Conservation (phyloP, 129 eudicot species). For the Lactuca saligna region DNA sequence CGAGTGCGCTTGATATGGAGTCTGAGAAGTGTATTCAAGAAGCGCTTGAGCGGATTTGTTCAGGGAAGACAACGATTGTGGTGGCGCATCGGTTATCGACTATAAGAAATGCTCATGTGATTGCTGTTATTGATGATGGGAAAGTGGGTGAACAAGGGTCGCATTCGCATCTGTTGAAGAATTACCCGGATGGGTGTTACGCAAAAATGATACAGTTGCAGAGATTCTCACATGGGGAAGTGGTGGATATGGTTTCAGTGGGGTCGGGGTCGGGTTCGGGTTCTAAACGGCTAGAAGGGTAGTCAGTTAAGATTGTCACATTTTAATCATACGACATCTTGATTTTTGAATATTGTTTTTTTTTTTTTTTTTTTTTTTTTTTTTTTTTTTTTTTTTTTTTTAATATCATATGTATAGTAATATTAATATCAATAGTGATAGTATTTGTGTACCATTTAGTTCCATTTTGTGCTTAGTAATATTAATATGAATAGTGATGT, state of each 20-base stretch:
- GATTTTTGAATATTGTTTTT: conserved; percentile 25
- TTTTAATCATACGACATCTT: conserved; percentile 30
- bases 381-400: background rate
- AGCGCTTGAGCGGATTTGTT: conserved; percentile 65
- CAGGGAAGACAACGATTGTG: conserved; percentile 76
- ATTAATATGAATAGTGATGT: too few relatives aligned
- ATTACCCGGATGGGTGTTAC: conserved; percentile 77
- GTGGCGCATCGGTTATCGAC: conserved; percentile 86
- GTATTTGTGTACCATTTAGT: conserved; percentile 8
- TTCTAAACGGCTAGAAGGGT: conserved; percentile 50
- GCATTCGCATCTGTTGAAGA: conserved; percentile 74
- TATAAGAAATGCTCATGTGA: conserved; percentile 75
- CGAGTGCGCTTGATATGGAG: conserved; percentile 92
- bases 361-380: background rate
- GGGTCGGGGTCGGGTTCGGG: conserved; percentile 50
- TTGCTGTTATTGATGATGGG: conserved; percentile 85
- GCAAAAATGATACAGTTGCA: conserved; percentile 91
- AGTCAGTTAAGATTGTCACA: conserved; percentile 22
- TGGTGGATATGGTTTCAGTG: conserved; percentile 43
- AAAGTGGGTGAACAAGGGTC: conserved; percentile 91
- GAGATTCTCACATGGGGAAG: conserved; percentile 68
- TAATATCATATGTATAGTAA: conserved; percentile 34
- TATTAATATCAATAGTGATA: conserved; percentile 20
- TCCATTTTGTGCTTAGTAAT: too few relatives aligned
- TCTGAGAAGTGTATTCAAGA: conserved; percentile 83